Conservation (phyloP, 1,139 yeast genomes). For the Wickerhamiella infanticola region DNA sequence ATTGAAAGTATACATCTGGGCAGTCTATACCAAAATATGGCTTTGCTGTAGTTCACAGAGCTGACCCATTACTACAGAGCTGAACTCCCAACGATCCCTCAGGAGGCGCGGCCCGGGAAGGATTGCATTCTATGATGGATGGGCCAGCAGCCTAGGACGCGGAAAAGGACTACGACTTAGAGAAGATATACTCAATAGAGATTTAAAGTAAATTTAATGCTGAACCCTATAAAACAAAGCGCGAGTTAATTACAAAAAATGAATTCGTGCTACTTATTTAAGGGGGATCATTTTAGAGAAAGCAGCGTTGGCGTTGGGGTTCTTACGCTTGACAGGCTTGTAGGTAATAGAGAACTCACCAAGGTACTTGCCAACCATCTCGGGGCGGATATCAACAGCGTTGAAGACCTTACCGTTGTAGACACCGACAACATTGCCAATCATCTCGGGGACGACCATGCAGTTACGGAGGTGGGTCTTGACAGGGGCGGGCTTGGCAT, state of each 20-base stretch:
- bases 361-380: constrained; percentile 99
- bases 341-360: constrained; percentile 99
- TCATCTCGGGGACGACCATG: constrained; percentile 99
- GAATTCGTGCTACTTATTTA: constrained; percentile 17
- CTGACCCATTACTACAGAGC: no score
- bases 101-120: no score
- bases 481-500: constrained; percentile 96
- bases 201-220: no score
- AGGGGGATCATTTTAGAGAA: constrained; percentile 39
- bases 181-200: no score
- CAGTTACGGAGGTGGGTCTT: constrained; percentile 99
- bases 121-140: no score
- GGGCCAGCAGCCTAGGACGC: no score
- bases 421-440: constrained; percentile 96
- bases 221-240: no score
- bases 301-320: constrained; percentile 17
- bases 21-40: no score
- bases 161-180: no score
- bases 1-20: no score
- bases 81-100: no score
- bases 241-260: neutral
- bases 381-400: constrained; percentile 98
- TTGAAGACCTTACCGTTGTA: constrained; percentile 99
- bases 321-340: constrained; percentile 87
- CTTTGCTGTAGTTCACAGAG: no score